A percentile compares a stretch with the other conserved stretches of the same genome.
These are phyloP conservation scores for Ocimum tenuiflorum DNA, from an alignment of 257 asterid species.

Conservation along the genomic window DNA sequence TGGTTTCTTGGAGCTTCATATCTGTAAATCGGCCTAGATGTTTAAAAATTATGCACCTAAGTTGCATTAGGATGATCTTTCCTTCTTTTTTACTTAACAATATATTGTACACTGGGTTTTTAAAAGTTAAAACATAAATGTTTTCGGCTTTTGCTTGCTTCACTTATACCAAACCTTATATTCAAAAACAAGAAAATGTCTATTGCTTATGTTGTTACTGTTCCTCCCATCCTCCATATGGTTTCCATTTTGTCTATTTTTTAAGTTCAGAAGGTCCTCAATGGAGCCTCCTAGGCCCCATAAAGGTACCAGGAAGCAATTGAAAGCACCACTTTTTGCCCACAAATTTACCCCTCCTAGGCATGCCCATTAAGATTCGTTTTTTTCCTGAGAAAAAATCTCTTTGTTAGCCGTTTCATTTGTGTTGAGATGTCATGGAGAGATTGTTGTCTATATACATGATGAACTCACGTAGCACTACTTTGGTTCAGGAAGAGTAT, in stretches of 20 bases:
- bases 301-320: neutral
- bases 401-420: neutral
- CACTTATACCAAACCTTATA: neutral
- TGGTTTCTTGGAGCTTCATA: neutral
- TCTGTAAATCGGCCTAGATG: neutral
- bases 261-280: neutral
- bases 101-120: neutral
- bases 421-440: neutral
- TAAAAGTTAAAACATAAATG: neutral
- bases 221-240: neutral
- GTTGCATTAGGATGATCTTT: neutral
- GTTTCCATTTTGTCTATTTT: neutral
- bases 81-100: neutral
- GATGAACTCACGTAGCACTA: slow-evolving; percentile 14
- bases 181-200: neutral
- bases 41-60: neutral
- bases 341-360: neutral
- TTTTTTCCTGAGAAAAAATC: neutral
- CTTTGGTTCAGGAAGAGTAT: slow-evolving; percentile 74
- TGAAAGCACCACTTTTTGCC: neutral
- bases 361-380: neutral
- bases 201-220: neutral
- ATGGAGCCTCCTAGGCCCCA: neutral
- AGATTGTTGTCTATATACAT: neutral
- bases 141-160: neutral